These are phyloP conservation scores for Coniferiporia weirii DNA, from an alignment of 1,284 basidiomycete genomes.

Conservation along the genomic window DNA sequence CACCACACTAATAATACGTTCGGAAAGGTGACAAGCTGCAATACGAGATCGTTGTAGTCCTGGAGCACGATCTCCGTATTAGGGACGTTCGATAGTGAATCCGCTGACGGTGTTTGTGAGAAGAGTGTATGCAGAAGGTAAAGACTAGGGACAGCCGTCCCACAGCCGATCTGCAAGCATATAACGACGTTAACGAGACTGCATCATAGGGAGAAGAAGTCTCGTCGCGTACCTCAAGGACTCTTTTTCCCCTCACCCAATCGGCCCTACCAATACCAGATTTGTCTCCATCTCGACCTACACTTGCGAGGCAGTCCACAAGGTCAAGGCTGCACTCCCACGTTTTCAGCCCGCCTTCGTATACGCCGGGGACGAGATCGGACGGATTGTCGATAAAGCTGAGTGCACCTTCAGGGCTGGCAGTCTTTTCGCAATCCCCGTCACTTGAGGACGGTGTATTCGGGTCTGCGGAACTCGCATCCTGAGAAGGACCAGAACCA, in stretches of 20 bases:
- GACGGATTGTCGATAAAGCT: conserved; percentile 76
- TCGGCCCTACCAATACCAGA: background rate
- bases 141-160: conserved; percentile 82
- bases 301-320: conserved; percentile 42
- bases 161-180: conserved; percentile 80
- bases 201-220: background rate
- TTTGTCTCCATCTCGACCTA: background rate
- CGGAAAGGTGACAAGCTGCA: conserved; percentile 82
- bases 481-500: too few species aligned
- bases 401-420: conserved; percentile 24
- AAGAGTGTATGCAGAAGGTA: conserved; percentile 69
- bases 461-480: too few species aligned
- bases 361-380: conserved; percentile 88
- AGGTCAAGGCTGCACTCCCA: conserved; percentile 97
- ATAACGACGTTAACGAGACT: background rate
- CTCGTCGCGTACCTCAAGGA: conserved; percentile 58
- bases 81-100: conserved; percentile 11
- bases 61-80: conserved; percentile 75
- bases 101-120: conserved; percentile 23
- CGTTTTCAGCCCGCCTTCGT: conserved; percentile 96
- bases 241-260: conserved; percentile 33
- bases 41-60: conserved; percentile 87
- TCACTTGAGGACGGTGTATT: background rate
- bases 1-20: conserved; percentile 88
- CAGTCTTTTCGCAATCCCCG: conserved; percentile 6